Conservation (phyloP, 139 green algal species). For the Haematococcus lacustris region DNA sequence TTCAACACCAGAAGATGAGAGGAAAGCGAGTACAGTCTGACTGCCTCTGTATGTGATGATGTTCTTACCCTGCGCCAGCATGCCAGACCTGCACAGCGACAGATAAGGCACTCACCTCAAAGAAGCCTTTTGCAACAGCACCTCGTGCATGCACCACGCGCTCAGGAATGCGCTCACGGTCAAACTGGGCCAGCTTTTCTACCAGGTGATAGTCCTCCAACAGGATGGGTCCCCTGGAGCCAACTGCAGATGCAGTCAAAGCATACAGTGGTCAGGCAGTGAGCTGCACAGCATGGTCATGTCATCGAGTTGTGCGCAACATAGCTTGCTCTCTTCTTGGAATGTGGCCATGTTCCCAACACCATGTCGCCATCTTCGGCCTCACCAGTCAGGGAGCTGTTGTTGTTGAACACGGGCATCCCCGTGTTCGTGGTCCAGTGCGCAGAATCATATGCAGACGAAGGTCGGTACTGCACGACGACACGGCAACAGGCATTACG, state of each 20-base stretch:
- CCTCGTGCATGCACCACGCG: constrained; percentile 92
- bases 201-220: constrained; percentile 88
- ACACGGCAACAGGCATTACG: too few relatives aligned
- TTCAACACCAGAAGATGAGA: too few relatives aligned
- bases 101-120: constrained; percentile 90
- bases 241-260: constrained; percentile 15
- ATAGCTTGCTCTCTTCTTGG: neutral
- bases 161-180: constrained; percentile 93
- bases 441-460: constrained; percentile 19
- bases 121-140: constrained; percentile 92
- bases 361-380: neutral
- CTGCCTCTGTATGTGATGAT: too few relatives aligned
- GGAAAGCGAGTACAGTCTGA: too few relatives aligned
- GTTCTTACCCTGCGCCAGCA: too few relatives aligned
- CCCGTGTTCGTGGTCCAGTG: constrained; percentile 91
- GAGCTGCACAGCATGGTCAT: neutral
- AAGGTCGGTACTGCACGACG: constrained; percentile 28
- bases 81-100: too few relatives aligned
- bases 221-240: constrained; percentile 51
- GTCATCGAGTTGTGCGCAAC: neutral
- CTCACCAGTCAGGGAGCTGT: constrained; percentile 73
- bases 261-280: neutral
- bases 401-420: constrained; percentile 91
- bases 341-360: too few relatives aligned
- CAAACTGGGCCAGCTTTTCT: constrained; percentile 93